Evolutionary conservation across 768 basidiomycete genomes (phyloP), one percentile per base, ranked within the genome.

Genomic region (Russula compacta): DNA sequence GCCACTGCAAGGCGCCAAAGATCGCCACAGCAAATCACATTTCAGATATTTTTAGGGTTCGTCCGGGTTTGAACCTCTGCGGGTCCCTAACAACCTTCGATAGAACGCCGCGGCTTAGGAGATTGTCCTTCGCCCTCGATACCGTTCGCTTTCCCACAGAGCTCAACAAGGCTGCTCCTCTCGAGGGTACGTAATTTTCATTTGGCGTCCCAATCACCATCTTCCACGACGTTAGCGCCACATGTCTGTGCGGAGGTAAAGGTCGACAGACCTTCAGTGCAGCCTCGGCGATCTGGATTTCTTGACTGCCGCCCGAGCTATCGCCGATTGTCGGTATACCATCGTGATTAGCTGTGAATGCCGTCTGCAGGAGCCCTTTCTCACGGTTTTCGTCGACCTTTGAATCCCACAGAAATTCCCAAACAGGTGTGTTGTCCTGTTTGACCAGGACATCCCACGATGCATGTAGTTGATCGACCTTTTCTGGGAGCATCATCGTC

Each of bases 1-100:
- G 60, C 12, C 11, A 46, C 24, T 35, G 17, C 12, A 32, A 51
- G 24, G 8, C 19, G 24, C 11, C 10, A 21, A 47, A 42, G 42
- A 46, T 38, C 38, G 7, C 2, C 15, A 50, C 21, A 55, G 6
- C 48, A 38, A 67, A 76, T 19, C 59, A 81, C 91, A 73, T 71
- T 66, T 92, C 92, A 14, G 89, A 89, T 52, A 92, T 86, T 69
- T 85, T 89, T 54, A 89, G 72, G 55, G 80, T 81, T 55, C 90
- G 80, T 33, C 92, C 92, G 8, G 90, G 91, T 59, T 76, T 83
- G 47, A 77, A 72, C 69, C 84, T 84, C 56, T 76, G 74, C 7
- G 79, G 80, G 71, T 88, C 86, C 48, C 83, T 81, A 57, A 84
- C 77, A 9, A 81, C 72, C 69, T 84, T 87, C 1, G 87, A 83